Percentiles rank a stretch among this genome's conserved stretches.
Evolutionary conservation across 257 asterid species (phyloP).

Genomic region (Gentiana dahurica): DNA sequence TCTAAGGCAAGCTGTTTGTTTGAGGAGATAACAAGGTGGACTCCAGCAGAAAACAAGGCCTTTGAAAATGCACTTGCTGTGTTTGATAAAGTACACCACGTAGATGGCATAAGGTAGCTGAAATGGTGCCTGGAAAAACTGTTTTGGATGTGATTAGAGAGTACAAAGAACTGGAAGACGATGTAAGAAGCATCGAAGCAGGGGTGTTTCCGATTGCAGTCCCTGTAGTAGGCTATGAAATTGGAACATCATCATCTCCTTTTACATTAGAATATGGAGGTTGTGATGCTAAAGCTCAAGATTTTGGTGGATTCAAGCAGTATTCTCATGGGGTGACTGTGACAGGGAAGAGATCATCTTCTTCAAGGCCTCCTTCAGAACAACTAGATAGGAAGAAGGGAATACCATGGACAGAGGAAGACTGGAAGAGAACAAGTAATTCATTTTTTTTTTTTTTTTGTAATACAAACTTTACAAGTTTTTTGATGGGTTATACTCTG

Average conservation of each 20-base stretch:
- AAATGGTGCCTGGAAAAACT: conserved; percentile 85
- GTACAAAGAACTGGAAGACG: conserved; percentile 73
- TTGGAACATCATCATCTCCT: conserved; percentile 47
- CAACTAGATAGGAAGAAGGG: conserved; percentile 94
- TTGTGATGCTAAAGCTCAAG: conserved; percentile 5
- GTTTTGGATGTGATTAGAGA: conserved; percentile 71
- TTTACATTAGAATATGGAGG: conserved; percentile 82
- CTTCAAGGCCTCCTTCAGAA: conserved; percentile 25
- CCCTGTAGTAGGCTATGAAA: too few relatives aligned
- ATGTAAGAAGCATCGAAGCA: conserved; percentile 84
- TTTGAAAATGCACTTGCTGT: conserved; percentile 88
- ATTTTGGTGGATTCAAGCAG: conserved; percentile 40
- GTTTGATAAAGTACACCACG: conserved; percentile 81
- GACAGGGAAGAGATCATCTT: conserved; percentile 39
- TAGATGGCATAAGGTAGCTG: conserved; percentile 84
- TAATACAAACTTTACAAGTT: too few relatives aligned
- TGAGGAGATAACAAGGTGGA: conserved; percentile 70
- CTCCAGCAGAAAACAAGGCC: conserved; percentile 73
- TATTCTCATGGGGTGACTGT: conserved; percentile 21
- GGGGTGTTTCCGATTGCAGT: conserved; percentile 62
- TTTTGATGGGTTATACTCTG: too few relatives aligned
- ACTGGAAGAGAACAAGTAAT: conserved; percentile 84
- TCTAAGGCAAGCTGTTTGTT: conserved; percentile 46
- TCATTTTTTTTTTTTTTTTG: not conserved
- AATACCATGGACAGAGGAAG: conserved; percentile 97